Conservation (phyloP, 129 eudicot species). For the Heracleum sosnowskyi region DNA sequence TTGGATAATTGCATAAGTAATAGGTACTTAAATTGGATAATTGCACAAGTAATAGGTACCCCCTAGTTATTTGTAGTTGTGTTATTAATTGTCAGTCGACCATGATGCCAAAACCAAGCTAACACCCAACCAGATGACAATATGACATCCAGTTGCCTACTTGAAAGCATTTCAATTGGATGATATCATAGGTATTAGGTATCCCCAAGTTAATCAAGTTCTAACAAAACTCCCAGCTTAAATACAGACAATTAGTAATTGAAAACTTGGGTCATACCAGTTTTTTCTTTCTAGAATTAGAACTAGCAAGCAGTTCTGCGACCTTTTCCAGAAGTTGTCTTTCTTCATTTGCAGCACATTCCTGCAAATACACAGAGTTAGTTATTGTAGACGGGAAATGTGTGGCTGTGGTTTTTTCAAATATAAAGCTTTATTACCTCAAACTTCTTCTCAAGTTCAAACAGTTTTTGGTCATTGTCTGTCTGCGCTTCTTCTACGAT, state of each 20-base stretch:
- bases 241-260: background rate
- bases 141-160: too few relatives aligned
- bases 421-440: conserved; percentile 38
- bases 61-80: background rate
- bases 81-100: background rate
- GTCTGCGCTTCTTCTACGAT: conserved; percentile 82
- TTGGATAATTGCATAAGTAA: background rate
- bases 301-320: conserved; percentile 83
- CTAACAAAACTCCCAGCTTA: background rate
- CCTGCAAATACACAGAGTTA: conserved; percentile 25
- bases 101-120: background rate
- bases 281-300: conserved; percentile 80
- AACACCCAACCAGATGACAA: too few relatives aligned
- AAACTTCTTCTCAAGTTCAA: conserved; percentile 76
- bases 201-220: too few relatives aligned
- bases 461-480: conserved; percentile 57
- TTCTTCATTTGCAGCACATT: conserved; percentile 82
- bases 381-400: background rate
- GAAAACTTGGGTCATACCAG: conserved; percentile 36
- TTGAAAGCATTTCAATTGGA: too few relatives aligned
- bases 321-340: conserved; percentile 72
- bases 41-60: background rate
- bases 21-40: too few relatives aligned
- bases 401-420: background rate
- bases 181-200: too few relatives aligned